Evolutionary conservation across 2,329 filamentous ascomycete species (phyloP).

Genomic region (Calonectria hawksworthii): DNA sequence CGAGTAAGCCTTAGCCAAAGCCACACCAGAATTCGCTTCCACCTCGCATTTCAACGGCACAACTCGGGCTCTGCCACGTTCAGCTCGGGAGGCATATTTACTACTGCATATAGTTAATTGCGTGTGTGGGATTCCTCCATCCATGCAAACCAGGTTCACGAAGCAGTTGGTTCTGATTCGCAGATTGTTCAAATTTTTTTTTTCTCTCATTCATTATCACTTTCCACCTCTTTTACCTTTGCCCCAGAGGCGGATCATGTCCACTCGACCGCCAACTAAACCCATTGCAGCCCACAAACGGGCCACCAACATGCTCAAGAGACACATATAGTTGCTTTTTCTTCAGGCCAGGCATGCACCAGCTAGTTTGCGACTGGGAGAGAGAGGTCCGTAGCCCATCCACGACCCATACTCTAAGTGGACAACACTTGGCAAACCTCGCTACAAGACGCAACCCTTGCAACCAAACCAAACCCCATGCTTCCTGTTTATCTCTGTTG

Average conservation of each 20-base stretch:
- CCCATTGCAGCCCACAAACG: conserved; percentile 26
- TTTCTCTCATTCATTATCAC: background rate
- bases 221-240: conserved; percentile 1
- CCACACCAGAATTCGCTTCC: conserved; percentile 10
- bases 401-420: background rate
- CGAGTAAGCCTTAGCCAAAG: conserved; percentile 11
- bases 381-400: background rate
- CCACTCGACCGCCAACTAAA: conserved; percentile 19
- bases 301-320: conserved; percentile 28
- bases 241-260: conserved; percentile 14
- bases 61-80: conserved; percentile 3
- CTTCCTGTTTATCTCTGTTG: background rate
- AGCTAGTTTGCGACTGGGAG: background rate
- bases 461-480: conserved; percentile 11
- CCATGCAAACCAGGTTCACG: conserved; percentile 25
- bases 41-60: conserved; percentile 11
- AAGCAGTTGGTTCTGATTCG: background rate
- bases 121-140: conserved; percentile 25
- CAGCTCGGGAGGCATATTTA: background rate
- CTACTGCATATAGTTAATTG: background rate
- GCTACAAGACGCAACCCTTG: conserved; percentile 10
- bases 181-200: background rate
- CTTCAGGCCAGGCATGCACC: background rate
- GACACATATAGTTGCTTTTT: conserved; percentile 32
- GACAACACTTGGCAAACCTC: conserved; percentile 12